These are phyloP conservation scores for Alternaria longipes DNA, from an alignment of 2,329 filamentous ascomycete genomes.

Conservation along the genomic window DNA sequence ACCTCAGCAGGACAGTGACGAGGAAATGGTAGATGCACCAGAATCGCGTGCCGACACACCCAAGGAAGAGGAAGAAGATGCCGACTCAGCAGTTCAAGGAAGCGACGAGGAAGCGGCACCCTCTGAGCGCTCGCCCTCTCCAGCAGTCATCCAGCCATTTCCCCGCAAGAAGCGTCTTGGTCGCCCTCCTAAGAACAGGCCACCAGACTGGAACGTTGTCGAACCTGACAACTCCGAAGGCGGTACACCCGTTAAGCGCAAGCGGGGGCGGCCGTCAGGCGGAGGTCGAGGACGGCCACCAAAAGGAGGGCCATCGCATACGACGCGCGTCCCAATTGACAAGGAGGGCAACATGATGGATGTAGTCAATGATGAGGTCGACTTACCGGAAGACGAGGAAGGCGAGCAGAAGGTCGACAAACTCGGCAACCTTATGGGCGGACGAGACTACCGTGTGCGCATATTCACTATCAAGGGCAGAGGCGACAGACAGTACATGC, in stretches of 20 bases:
- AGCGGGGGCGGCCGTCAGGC: conserved; percentile 59
- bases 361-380: conserved; percentile 91
- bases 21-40: conserved; percentile 47
- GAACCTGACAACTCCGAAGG: conserved; percentile 60
- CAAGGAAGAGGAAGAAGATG: conserved; percentile 60
- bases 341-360: conserved; percentile 93
- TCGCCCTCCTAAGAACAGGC: conserved; percentile 83
- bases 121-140: conserved; percentile 56
- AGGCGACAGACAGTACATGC: conserved; percentile 91
- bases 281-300: conserved; percentile 75
- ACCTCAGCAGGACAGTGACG: conserved; percentile 47
- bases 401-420: conserved; percentile 96
- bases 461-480: conserved; percentile 91
- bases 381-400: conserved; percentile 83
- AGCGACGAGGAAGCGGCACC: conserved; percentile 54
- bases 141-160: conserved; percentile 65
- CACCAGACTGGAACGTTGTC: conserved; percentile 75
- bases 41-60: conserved; percentile 49
- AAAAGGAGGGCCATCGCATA: conserved; percentile 76
- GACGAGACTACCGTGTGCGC: conserved; percentile 91
- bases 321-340: conserved; percentile 85
- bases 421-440: conserved; percentile 80
- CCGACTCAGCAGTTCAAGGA: conserved; percentile 60
- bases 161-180: conserved; percentile 78
- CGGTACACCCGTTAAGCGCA: conserved; percentile 60